These are phyloP conservation scores for Microbotryum silenes-acaulis DNA, from an alignment of 1,284 basidiomycete species.

Conservation along the genomic window DNA sequence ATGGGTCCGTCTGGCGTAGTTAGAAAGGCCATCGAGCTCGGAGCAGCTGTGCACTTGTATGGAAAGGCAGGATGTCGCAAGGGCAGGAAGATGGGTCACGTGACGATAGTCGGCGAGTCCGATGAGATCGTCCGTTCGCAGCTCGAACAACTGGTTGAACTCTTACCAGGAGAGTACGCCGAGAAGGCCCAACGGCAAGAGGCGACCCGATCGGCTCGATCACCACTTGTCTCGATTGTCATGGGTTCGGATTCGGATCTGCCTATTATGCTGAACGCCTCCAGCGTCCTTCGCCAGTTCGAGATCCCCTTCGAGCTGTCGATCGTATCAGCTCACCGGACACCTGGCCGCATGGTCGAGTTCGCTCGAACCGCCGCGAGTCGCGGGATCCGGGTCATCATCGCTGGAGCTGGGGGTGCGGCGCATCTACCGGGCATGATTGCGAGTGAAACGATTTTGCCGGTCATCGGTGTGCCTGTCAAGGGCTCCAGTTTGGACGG, in stretches of 20 bases:
- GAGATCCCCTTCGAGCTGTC: conserved; percentile 84
- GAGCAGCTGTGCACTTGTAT: conserved; percentile 81
- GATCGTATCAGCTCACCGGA: conserved; percentile 93
- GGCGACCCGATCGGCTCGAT: conserved; percentile 47
- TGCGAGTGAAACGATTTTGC: conserved; percentile 82
- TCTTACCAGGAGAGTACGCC: conserved; percentile 39
- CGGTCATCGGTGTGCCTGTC: conserved; percentile 94
- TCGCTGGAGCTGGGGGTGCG: conserved; percentile 94
- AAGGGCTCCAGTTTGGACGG: conserved; percentile 91
- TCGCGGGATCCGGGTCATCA: conserved; percentile 68
- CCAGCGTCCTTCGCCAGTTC: conserved; percentile 72
- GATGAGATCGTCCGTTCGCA: conserved; percentile 66
- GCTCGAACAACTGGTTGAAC: conserved; percentile 59
- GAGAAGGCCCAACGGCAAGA: conserved; percentile 42
- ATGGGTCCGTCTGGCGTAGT: conserved; percentile 24
- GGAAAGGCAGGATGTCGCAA: conserved; percentile 83
- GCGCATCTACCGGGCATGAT: conserved; percentile 99
- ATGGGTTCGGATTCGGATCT: conserved; percentile 99
- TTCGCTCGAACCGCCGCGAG: conserved; percentile 71
- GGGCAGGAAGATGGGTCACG: conserved; percentile 96
- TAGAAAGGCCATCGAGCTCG: conserved; percentile 53
- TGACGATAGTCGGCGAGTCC: conserved; percentile 76
- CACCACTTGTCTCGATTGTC: conserved; percentile 82
- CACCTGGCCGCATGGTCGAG: conserved; percentile 74
- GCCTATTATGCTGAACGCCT: conserved; percentile 82